Base-by-base conservation (phyloP, 306 rosid species). In the Rosa lucieae region DNA sequence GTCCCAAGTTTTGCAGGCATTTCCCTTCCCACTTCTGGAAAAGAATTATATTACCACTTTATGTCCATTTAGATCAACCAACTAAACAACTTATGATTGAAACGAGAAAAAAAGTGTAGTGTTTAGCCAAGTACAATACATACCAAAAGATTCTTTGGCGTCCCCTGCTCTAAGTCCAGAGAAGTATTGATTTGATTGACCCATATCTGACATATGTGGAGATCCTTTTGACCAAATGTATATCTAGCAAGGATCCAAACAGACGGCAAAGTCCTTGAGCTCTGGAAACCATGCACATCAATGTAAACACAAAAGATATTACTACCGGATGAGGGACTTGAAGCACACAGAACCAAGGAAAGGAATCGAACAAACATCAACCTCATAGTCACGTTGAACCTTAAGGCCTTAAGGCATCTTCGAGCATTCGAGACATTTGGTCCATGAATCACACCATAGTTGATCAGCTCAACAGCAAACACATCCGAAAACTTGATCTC, bases 91-190 rank as follows among this genome's bases (percentile, higher is more conserved):
- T 74, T 15, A 56, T 42, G 53, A 37, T 74, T 42, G 78, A 14
- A 63, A 46, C 80, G 61, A 78, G 61, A n/a, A 70, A 53, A 35
- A 79, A 48, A 67, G 52, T 49, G 42, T 10, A 73, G 56, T n/a
- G 56, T 42, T 75, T 72, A 82, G 85, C 62, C 73, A 78, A 56
- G 75, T 72, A 66, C 55, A 71, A 74, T 84, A 87, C 92, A 73
- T 89, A 94, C 99, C 91, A 94, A 74, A 86, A 94, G 95, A 89
- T 80, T 91, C 81, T 85, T 87, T 58, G 99, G 97, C 82, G 95
- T 91, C 82, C 86, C 92, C 79, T 84, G 79, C 83, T 89, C 84
- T 14, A 76, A 82, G 59, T 77, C 77, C 70, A 92, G 82, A 82
- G 84, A 86, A 73, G 82, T 75, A 62, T 84, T 85, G 77, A 91